Percentiles rank a stretch among this genome's conserved stretches.
Conservation (phyloP, 2,329 filamentous ascomycete genomes). For the Colletotrichum sp. region DNA sequence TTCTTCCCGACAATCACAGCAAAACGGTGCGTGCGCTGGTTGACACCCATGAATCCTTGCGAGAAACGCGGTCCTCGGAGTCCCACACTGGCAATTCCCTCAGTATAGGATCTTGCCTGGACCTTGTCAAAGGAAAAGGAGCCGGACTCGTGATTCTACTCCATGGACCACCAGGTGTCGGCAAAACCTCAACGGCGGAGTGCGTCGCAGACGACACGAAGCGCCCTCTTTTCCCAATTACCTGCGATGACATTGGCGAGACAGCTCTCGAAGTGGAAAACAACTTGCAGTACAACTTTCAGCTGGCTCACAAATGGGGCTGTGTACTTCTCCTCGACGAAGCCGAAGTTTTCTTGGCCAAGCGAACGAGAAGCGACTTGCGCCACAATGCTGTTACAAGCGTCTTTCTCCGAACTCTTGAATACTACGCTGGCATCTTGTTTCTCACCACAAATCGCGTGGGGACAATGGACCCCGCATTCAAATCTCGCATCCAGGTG, state of each 20-base stretch:
- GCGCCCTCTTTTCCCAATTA: background rate
- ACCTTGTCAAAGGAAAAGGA: constrained; percentile 18
- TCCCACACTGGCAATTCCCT: background rate
- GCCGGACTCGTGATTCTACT: background rate
- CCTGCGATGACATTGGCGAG: constrained; percentile 19
- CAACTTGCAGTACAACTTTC: constrained; percentile 10
- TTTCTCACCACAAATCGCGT: constrained; percentile 53
- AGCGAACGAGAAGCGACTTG: constrained; percentile 55
- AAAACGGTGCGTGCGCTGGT: constrained; percentile 16
- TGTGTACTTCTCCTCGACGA: constrained; percentile 8
- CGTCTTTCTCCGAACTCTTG: constrained; percentile 45
- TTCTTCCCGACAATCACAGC: constrained; percentile 17
- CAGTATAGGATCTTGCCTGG: background rate
- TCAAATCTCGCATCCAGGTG: constrained; percentile 52
- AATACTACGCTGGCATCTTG: constrained; percentile 51
- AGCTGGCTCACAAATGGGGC: constrained; percentile 16
- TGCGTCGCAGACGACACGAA: background rate
- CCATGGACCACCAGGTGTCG: background rate
- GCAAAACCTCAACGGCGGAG: background rate
- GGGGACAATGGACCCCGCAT: constrained; percentile 48
- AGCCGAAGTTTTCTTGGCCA: constrained; percentile 51
- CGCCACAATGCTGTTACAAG: background rate
- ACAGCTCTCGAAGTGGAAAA: constrained; percentile 16
- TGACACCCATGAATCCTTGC: constrained; percentile 12
- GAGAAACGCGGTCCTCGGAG: background rate